These are phyloP conservation scores for Salvia miltiorrhiza DNA, from an alignment of 257 asterid genomes.

Conservation along the genomic window DNA sequence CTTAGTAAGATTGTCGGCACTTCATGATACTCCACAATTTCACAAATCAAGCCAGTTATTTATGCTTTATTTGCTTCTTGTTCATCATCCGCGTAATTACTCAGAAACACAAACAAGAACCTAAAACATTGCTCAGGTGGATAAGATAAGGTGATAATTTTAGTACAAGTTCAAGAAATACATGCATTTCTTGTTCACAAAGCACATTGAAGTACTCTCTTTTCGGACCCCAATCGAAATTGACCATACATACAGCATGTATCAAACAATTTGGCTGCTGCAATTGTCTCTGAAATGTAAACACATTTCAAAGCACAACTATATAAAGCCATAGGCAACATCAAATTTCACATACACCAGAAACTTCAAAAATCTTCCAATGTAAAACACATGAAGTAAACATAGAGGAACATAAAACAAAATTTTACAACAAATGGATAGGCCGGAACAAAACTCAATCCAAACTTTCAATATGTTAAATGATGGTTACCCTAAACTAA, in stretches of 20 bases:
- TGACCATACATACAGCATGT: not conserved
- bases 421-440: not conserved
- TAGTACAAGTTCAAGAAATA: too few species aligned
- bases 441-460: not conserved
- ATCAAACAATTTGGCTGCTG: not conserved
- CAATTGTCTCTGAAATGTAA: not conserved
- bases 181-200: not conserved
- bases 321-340: not conserved
- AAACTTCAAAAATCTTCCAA: not conserved
- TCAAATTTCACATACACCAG: not conserved
- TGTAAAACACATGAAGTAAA: not conserved
- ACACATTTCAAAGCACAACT: not conserved
- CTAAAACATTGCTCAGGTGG: too few species aligned
- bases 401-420: not conserved
- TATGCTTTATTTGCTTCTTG: too few species aligned
- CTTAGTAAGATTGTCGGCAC: too few species aligned
- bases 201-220: not conserved
- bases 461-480: not conserved
- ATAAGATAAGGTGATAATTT: too few species aligned
- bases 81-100: too few species aligned
- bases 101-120: too few species aligned
- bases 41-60: too few species aligned
- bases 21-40: too few species aligned
- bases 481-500: constrained; percentile 19
- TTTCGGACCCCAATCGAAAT: not conserved